These are phyloP conservation scores for Suillus paluster DNA, from an alignment of 768 basidiomycete genomes.

Conservation along the genomic window DNA sequence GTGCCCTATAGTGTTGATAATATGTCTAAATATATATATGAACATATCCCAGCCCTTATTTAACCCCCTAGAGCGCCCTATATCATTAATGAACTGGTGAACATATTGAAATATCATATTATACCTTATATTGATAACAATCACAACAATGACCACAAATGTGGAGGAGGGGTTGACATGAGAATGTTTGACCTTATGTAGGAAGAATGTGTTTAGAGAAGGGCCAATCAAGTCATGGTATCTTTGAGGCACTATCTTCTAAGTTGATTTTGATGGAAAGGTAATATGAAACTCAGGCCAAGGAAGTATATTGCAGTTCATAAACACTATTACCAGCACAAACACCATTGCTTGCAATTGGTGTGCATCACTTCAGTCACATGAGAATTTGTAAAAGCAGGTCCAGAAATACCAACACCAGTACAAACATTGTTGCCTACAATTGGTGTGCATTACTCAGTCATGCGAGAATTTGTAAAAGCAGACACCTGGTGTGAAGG, in stretches of 20 bases:
- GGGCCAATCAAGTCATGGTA: background rate
- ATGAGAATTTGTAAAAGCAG: background rate
- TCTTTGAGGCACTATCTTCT: background rate
- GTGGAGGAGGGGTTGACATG: background rate
- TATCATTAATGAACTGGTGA: slow-evolving; percentile 23
- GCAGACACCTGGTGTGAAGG: background rate
- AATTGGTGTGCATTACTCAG: too few species aligned
- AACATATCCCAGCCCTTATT: too few species aligned
- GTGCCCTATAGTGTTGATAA: too few species aligned
- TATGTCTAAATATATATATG: too few species aligned
- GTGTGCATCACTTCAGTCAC: background rate
- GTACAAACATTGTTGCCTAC: too few species aligned
- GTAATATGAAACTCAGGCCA: background rate
- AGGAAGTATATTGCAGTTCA: background rate
- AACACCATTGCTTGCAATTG: background rate
- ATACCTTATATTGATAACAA: too few species aligned
- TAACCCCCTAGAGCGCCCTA: too few species aligned
- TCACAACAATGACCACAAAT: background rate
- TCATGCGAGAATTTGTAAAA: too few species aligned
- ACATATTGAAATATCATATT: too few species aligned
- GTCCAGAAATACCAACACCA: too few species aligned
- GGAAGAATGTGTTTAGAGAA: background rate
- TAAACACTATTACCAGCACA: background rate
- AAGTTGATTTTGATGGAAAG: background rate
- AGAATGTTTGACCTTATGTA: background rate